Evolutionary conservation across 2,329 filamentous ascomycete species (phyloP), one percentile per base, ranked within the genome.

Genomic region (Purpureocillium lavendulum): DNA sequence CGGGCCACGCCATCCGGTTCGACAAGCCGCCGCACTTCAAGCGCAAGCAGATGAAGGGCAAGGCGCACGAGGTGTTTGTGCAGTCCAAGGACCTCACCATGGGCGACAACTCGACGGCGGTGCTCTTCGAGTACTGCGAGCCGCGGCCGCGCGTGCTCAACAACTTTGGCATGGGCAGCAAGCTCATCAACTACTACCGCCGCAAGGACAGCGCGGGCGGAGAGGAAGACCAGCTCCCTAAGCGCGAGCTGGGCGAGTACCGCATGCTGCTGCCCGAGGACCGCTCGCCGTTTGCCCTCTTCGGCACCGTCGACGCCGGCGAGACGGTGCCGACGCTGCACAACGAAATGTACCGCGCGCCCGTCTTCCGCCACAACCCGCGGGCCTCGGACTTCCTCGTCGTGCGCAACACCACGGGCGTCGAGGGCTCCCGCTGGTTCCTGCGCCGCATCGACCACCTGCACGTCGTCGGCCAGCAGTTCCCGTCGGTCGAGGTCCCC

Each of bases 101-200:
- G 50, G 84, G 79, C 45, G 92, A 98, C 60, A 96, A 95, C 56
- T 88, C 90, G 0, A 84, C 81, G 32, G 82, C 87, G 15, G 74
- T 96, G 5, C 74, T 98, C 12, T 82, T 97, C 28, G 92, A 98
- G 61, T 98, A 98, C 59, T 94, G 87, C 8, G 92, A 98, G 61
- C 88, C 96, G 54, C 83, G 87, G 46, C 92, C 92, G 1, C 84
- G 83, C 9, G 87, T 94, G 43, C 69, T 98, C 45, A 96, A 90
- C 33, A 96, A 94, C 56, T 95, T 96, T 54, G 92, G 90, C 48
- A 98, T 98, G 92, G 89, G 89, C 38, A 94, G 84, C 59, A 84
- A 88, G 39, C 76, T 98, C 42, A 87, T 97, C 68, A 97, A 98
- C 61, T 98, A 97, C 62, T 96, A 96, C 58, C 84, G 89, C 43